A percentile compares a stretch with the other conserved stretches of the same genome.
phyloP scores from a whole-genome alignment of 2,329 filamentous ascomycete genomes.

The Beauveria sp. region DNA sequence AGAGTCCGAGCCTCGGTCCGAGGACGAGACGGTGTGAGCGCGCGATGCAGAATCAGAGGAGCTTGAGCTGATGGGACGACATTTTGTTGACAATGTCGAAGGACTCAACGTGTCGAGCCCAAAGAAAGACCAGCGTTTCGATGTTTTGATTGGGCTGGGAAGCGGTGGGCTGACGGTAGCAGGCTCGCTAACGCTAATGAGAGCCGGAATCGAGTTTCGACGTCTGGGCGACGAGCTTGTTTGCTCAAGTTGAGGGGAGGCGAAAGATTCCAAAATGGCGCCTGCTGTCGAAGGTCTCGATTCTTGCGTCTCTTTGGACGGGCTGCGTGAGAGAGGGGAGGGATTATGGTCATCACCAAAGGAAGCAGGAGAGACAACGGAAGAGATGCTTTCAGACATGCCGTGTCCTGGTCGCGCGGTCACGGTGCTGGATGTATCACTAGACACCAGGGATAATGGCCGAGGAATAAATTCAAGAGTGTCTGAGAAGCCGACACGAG shows the following conservation, averaged over 20 bases:
- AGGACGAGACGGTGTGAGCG: slow-evolving; percentile 23
- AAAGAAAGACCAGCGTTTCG: slow-evolving; percentile 57
- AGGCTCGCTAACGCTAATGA: slow-evolving; percentile 35
- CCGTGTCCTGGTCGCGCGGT: slow-evolving; percentile 65
- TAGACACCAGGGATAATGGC: slow-evolving; percentile 76
- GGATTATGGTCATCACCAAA: slow-evolving; percentile 34
- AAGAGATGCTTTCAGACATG: slow-evolving; percentile 72
- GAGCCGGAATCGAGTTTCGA: slow-evolving; percentile 52
- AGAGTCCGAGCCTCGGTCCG: slow-evolving; percentile 29
- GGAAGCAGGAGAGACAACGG: slow-evolving; percentile 56
- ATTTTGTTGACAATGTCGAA: slow-evolving; percentile 38
- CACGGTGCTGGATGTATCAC: slow-evolving; percentile 71
- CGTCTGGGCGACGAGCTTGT: slow-evolving; percentile 34
- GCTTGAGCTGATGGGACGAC: slow-evolving; percentile 39
- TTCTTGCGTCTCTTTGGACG: slow-evolving; percentile 36
- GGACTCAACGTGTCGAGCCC: slow-evolving; percentile 48
- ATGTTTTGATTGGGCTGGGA: slow-evolving; percentile 42
- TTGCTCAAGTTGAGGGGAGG: slow-evolving; percentile 11
- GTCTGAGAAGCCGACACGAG: slow-evolving; percentile 76
- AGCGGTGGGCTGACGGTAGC: slow-evolving; percentile 27
- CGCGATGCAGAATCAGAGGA: slow-evolving; percentile 33
- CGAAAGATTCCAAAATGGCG: slow-evolving; percentile 52
- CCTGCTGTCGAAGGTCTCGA: slow-evolving; percentile 63
- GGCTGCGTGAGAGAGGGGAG: slow-evolving; percentile 29
- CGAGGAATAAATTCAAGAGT: slow-evolving; percentile 76